phyloP scores from a whole-genome alignment of 805 yeast species.

The Candida sphagnicola region DNA sequence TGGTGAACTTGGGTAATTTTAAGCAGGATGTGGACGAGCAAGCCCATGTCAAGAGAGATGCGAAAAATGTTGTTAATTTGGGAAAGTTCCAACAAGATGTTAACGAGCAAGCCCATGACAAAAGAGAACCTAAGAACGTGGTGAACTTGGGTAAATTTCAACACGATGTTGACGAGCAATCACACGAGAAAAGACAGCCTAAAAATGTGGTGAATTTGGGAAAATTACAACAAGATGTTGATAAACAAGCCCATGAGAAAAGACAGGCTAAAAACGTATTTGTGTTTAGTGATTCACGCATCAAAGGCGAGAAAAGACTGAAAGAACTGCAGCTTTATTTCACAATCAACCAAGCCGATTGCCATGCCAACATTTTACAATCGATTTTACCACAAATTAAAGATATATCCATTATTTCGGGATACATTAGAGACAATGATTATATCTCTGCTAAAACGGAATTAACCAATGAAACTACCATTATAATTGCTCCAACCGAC shows the following conservation, averaged over 20 bases:
- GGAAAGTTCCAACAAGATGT: constrained; percentile 8
- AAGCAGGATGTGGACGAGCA: constrained; percentile 6
- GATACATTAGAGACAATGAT: constrained; percentile 64
- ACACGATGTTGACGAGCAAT: constrained; percentile 3
- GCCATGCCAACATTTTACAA: constrained; percentile 22
- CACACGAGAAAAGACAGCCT: constrained; percentile 9
- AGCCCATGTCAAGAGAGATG: constrained; percentile 14
- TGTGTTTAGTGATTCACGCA: constrained; percentile 1
- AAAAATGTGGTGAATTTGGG: constrained; percentile 9
- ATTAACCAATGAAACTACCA: constrained; percentile 34
- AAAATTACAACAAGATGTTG: constrained; percentile 1
- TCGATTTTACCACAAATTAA: constrained; percentile 33
- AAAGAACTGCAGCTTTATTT: constrained; percentile 12
- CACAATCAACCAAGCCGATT: constrained; percentile 11
- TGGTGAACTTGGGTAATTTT: constrained; percentile 12
- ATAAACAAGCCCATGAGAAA: constrained; percentile 4
- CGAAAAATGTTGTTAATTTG: constrained; percentile 15
- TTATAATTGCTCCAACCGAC: constrained; percentile 73
- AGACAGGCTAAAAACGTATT: constrained; percentile 12
- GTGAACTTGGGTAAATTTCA: constrained; percentile 3
- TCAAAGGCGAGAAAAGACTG: constrained; percentile 3
- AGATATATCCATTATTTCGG: constrained; percentile 57
- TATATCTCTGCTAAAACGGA: constrained; percentile 48
- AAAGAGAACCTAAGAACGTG: constrained; percentile 8
- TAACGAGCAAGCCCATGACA: background rate